Base-by-base conservation (phyloP, 768 basidiomycete genomes). In the Hypholoma sublateritium region DNA sequence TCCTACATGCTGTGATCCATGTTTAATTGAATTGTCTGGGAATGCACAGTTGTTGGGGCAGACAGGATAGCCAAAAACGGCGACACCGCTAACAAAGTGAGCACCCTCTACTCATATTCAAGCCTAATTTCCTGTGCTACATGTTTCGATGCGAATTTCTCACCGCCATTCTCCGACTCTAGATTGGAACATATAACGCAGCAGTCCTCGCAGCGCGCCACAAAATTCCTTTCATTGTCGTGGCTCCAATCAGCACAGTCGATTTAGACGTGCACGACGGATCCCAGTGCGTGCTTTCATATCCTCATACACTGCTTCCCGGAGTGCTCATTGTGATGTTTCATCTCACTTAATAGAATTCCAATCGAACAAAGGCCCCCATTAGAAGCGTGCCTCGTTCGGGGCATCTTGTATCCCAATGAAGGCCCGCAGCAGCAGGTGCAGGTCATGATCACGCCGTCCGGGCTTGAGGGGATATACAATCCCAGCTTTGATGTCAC, bases 401-500 rank as follows among this genome's bases (percentile, higher is more conserved):
- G 95, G 16, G 96, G 96, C 2, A 83, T 88, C 7, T 74, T 91
- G 19, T 84, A 91, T 67, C 87, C 70, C 1, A 66, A 75, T 37
- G 68, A 74, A 9, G 82, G 77, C 17, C 77, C 81, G 52, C 60
- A 85, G 62, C 87, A 84, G 59, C 88, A 93, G 64, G 87, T 86
- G 0, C 85, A 88, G 43, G 89, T 95, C 12, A 85, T 93, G 81
- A 84, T 95, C 59, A 94, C 94, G 0, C 93, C 95, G 0, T 69
- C 74, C 19, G 79, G 77, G 13, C 67, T 88, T 25, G 77, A 82
- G 44, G 83, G 81, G 28, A 75, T 93, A 39, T 96, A 95, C 70
- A 98, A 97, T 70, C 95, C 96, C 1, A 93, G 91, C 60, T 98
- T 98, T 72, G 96, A 98, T 68, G 94, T 98, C 14, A 98, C 96